Base-by-base conservation (phyloP, 306 rosid species). In the Dalbergia cochinchinensis region DNA sequence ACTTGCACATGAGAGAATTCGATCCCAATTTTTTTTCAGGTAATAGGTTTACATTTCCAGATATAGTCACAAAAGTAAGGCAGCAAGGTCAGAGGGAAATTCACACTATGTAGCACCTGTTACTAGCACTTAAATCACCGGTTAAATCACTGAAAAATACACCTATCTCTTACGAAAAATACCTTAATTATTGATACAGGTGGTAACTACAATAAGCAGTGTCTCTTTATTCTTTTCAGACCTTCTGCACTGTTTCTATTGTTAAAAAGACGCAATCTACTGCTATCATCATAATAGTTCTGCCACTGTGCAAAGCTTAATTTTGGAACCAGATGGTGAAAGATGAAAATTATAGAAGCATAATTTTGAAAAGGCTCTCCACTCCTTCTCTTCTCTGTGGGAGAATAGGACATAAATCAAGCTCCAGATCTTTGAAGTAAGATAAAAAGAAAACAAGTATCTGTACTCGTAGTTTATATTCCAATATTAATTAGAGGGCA, bases 401-500 rank as follows among this genome's bases (percentile, higher is more conserved):
- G n/a, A n/a, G 42, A 13, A 77, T 11, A 71, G n/a, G 11, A 39
- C 35, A 75, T 5, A 33, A 18, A 77, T 33, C 7, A 64, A 58
- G 72, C 31, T 62, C 62, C 45, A 9, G 11, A 33, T 62, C 73
- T 54, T 64, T 35, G 3, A 10, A 54, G 13, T 63, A 41, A 0
- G 53, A 63, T 10, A 57, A 34, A 62, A 62, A 53, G 67, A 61
- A 76, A 54, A 18, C 35, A 63, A 6, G 48, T 20, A 57, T 34
- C 34, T 33, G 20, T 61, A 8, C 59, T 26, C 61, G 26, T 37
- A 4, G 60, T 26, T 65, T 69, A 4, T 26, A 44, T 70, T 62
- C 74, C 62, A 26, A 22, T 55, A 37, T 37, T 37, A 1, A 65
- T 45, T 54, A 53, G 11, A 4, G 44, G 71, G 66, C 41, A 71